Evolutionary conservation across 345 rosid species (phyloP).

Genomic region (Moricandia moricandioides): DNA sequence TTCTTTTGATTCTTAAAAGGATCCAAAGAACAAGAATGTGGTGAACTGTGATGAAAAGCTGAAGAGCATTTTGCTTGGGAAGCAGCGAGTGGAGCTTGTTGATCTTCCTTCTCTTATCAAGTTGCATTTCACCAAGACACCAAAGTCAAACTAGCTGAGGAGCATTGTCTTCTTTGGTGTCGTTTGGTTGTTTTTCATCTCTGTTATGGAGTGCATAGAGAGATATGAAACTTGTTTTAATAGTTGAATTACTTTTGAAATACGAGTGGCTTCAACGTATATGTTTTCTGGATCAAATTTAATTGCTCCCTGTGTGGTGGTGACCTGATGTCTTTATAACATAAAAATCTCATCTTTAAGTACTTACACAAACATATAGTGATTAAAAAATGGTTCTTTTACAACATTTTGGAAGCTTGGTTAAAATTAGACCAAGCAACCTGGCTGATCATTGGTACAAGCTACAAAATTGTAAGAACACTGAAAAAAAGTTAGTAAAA

Average conservation of each 20-base stretch:
- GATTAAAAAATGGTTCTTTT: background rate
- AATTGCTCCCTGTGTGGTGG: background rate
- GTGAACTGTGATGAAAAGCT: conserved; percentile 79
- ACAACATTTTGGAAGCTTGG: conserved; percentile 20
- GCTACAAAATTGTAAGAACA: background rate
- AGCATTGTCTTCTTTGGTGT: background rate
- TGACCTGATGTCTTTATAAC: background rate
- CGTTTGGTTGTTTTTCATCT: conserved; percentile 9
- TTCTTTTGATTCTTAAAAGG: conserved; percentile 38
- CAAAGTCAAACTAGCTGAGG: conserved; percentile 42
- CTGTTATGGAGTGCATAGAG: conserved; percentile 5
- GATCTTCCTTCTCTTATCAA: conserved; percentile 85
- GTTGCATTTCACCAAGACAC: conserved; percentile 70
- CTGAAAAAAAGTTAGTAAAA: conserved; percentile 14
- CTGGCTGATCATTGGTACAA: background rate
- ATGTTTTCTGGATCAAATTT: conserved; percentile 4
- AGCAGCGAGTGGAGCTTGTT: conserved; percentile 66
- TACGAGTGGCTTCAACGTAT: background rate
- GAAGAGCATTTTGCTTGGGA: conserved; percentile 68
- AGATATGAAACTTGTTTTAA: background rate
- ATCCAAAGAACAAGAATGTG: conserved; percentile 73
- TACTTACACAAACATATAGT: background rate
- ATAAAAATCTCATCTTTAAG: background rate
- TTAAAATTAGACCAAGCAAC: conserved; percentile 9
- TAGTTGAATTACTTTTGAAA: conserved; percentile 1